A percentile compares a stretch with the other conserved stretches of the same genome.
phyloP scores from a whole-genome alignment of 345 rosid species.

The Aurinia saxatilis region DNA sequence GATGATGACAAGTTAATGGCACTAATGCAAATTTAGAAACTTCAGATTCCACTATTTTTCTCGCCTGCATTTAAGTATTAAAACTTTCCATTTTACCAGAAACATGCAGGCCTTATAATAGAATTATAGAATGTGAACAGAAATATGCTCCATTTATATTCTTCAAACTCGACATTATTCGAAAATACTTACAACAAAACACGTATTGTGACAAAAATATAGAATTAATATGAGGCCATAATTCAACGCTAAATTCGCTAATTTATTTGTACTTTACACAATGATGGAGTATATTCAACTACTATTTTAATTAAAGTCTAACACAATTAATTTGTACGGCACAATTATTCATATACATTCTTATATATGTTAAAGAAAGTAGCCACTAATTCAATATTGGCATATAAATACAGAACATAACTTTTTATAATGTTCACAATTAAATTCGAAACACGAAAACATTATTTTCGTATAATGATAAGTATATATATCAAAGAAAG shows the following conservation, averaged over 20 bases:
- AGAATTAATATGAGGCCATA: not conserved
- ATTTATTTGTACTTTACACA: conserved; percentile 17
- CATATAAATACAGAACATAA: too few relatives aligned
- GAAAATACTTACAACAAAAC: conserved; percentile 8
- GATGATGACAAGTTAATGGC: too few relatives aligned
- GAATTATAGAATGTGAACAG: not conserved
- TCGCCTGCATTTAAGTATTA: not conserved
- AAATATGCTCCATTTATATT: not conserved
- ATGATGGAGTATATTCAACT: conserved; percentile 5
- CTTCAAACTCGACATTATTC: not conserved
- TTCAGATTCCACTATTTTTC: too few relatives aligned
- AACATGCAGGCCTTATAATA: not conserved
- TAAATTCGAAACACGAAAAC: too few relatives aligned
- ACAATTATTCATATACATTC: not conserved
- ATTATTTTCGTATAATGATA: too few relatives aligned
- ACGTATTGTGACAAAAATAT: not conserved
- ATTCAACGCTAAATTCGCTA: conserved; percentile 3
- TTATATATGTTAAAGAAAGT: too few relatives aligned
- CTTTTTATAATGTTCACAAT: too few relatives aligned
- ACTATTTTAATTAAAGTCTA: conserved; percentile 11
- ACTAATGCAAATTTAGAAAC: too few relatives aligned
- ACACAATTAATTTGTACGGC: conserved; percentile 5
- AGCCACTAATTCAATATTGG: too few relatives aligned
- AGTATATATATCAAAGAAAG: not conserved
- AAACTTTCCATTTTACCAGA: not conserved